Conservation (phyloP, 108 stramenopile genomes). For the Halocafeteria seosinensis region DNA sequence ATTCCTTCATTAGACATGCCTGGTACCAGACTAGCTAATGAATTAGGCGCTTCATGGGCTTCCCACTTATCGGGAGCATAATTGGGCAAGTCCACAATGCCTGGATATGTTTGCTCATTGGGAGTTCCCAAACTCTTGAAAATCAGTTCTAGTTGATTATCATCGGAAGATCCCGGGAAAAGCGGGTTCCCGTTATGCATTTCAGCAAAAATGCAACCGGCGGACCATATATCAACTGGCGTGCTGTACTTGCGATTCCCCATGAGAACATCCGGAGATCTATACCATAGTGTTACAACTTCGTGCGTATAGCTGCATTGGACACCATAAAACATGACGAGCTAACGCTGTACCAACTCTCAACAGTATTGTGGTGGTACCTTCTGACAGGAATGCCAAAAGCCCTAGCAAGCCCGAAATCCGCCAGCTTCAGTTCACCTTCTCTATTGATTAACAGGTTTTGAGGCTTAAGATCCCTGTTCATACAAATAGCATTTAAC, state of each 20-base stretch:
- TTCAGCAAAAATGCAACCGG: constrained; percentile 89
- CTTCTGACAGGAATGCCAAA: constrained; percentile 24
- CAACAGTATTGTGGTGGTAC: too few relatives aligned
- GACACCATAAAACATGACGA: too few relatives aligned
- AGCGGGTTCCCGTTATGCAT: constrained; percentile 54
- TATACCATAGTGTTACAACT: constrained; percentile 88
- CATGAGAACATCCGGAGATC: constrained; percentile 77
- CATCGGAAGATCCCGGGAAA: constrained; percentile 51
- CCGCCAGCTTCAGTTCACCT: constrained; percentile 25
- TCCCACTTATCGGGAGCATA: constrained; percentile 54
- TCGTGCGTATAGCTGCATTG: constrained; percentile 69
- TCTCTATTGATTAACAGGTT: constrained; percentile 17
- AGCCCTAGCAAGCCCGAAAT: constrained; percentile 68
- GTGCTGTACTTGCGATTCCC: constrained; percentile 57
- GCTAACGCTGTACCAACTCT: too few relatives aligned
- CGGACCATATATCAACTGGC: constrained; percentile 87
- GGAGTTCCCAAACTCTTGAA: constrained; percentile 72
- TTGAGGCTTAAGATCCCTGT: constrained; percentile 28
- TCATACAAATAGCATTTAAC: too few relatives aligned
- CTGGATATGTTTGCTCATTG: constrained; percentile 33
- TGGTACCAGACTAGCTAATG: constrained; percentile 61
- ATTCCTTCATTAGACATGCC: constrained; percentile 53
- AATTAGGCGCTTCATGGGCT: constrained; percentile 56
- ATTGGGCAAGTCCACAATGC: constrained; percentile 72
- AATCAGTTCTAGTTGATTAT: constrained; percentile 58